Evolutionary conservation across 495 filamentous ascomycete genomes (phyloP).

Genomic region (Cladorrhinum samala): DNA sequence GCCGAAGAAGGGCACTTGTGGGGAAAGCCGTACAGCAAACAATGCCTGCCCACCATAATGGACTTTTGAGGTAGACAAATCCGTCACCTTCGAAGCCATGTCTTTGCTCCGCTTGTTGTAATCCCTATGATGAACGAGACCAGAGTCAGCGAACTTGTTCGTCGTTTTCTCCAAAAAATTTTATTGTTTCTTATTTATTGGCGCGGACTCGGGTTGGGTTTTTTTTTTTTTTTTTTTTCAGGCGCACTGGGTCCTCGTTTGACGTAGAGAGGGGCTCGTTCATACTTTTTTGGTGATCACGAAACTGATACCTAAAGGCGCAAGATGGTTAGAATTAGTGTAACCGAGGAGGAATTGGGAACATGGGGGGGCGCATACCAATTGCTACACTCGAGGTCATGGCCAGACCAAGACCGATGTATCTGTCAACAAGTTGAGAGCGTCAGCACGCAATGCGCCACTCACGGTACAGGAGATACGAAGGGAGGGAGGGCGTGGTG

Average conservation of each 20-base stretch:
- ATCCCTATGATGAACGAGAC: conserved; percentile 51
- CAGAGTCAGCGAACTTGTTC: conserved; percentile 23
- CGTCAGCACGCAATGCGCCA: conserved; percentile 16
- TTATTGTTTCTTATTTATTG: not conserved
- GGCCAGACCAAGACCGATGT: conserved; percentile 83
- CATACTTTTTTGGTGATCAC: conserved; percentile 87
- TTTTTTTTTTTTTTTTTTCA: too few species aligned
- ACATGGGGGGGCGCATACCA: conserved; percentile 50
- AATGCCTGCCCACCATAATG: conserved; percentile 94
- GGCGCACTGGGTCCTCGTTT: too few species aligned
- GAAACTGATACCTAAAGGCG: conserved; percentile 70
- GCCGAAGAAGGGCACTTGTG: not conserved
- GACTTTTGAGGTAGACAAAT: conserved; percentile 84
- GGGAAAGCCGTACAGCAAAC: conserved; percentile 60
- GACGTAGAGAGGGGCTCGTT: too few species aligned
- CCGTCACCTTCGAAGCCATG: conserved; percentile 97
- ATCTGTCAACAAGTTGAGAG: conserved; percentile 48
- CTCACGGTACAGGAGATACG: not conserved
- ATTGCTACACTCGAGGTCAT: conserved; percentile 90
- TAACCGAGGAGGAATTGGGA: not conserved
- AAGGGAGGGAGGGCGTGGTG: not conserved
- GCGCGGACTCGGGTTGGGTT: not conserved
- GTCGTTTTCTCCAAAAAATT: too few species aligned
- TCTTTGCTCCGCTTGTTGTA: conserved; percentile 80
- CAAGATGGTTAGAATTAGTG: conserved; percentile 20